Evolutionary conservation across 2,329 filamentous ascomycete genomes (phyloP).

Genomic region (Dothideomycetes sp.): DNA sequence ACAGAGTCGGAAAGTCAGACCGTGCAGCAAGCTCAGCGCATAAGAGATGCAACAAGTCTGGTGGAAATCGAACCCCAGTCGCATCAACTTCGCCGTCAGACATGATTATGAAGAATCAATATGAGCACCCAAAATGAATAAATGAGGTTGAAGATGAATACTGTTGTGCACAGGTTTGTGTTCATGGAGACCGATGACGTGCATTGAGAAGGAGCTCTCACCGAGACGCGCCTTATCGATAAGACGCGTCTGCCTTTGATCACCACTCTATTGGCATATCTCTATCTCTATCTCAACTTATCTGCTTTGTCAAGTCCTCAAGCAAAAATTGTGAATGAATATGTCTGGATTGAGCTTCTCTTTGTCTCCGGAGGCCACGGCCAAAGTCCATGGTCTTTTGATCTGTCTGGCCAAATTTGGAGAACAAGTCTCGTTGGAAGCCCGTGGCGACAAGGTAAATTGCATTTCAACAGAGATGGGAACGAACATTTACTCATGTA

Average conservation of each 20-base stretch:
- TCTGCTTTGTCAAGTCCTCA: not conserved
- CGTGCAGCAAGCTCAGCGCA: conserved; percentile 49
- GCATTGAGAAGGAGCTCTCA: not conserved
- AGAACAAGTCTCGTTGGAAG: conserved; percentile 68
- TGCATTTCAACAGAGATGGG: conserved; percentile 7
- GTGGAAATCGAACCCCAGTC: conserved; percentile 32
- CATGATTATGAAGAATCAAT: not conserved
- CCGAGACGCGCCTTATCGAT: conserved; percentile 10
- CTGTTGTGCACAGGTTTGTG: not conserved
- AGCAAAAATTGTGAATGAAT: not conserved
- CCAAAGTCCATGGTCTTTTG: conserved; percentile 62
- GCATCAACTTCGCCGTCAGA: conserved; percentile 2
- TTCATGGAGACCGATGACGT: not conserved
- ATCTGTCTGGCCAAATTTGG: conserved; percentile 70
- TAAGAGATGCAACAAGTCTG: conserved; percentile 53
- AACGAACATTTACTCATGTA: conserved; percentile 1
- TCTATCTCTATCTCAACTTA: not conserved
- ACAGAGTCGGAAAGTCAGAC: conserved; percentile 52
- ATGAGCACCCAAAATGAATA: not conserved
- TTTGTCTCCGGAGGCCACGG: conserved; percentile 62
- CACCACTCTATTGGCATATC: conserved; percentile 5
- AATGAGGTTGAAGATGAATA: too few species aligned
- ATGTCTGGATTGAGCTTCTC: conserved; percentile 58
- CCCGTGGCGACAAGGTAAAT: conserved; percentile 55
- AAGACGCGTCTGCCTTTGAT: conserved; percentile 10